Evolutionary conservation across 192 early-diverging fungal species (phyloP), one percentile per base, ranked within the genome.

Genomic region (Ambispora gerdemannii): DNA sequence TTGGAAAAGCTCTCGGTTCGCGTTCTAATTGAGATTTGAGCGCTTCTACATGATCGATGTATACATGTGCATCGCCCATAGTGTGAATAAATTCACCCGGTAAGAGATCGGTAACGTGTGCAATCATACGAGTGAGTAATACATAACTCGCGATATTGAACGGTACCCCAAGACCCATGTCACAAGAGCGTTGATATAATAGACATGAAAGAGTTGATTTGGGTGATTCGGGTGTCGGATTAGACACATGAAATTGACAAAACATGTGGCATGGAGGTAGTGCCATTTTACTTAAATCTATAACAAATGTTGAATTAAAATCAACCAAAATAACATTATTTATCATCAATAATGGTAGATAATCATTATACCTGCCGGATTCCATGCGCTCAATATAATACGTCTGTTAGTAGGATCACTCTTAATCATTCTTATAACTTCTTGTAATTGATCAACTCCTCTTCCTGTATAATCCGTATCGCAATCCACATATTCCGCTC

Each of bases 91-190:
- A 92, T 72, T 87, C 85, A 2, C 92, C 93, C 4, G 93, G 91
- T 38, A 85, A 78, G 32, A 92, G 74, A 4, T 90, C 92, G 2
- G 91, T 93, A 4, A 96, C 89, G 65, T 95, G 87, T 0, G 95
- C 95, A 65, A 99, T 85, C 78, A 99, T 84, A 52, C 89, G 80
- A 11, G 94, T 96, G 13, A 99, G 81, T 10, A 99, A 72, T 1
- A 96, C 91, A 73, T 99, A 99, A 25, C 92, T 94, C 3, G 97
- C 93, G 79, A 99, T 97, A 74, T 99, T 99, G 77, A 99, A 99
- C 0, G 97, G 97, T 0, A 99, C 94, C 20, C 97, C 97, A 25
- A 99, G 82, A 4, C 97, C 97, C 80, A 99, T 84, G 72, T 99
- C 97, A 76, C 91, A 92, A 0, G 93, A 92, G 2, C 97, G 84